A percentile compares a stretch with the other conserved stretches of the same genome.
phyloP scores from a whole-genome alignment of 1,284 basidiomycete species.

The Cutaneotrichosporon sp. region DNA sequence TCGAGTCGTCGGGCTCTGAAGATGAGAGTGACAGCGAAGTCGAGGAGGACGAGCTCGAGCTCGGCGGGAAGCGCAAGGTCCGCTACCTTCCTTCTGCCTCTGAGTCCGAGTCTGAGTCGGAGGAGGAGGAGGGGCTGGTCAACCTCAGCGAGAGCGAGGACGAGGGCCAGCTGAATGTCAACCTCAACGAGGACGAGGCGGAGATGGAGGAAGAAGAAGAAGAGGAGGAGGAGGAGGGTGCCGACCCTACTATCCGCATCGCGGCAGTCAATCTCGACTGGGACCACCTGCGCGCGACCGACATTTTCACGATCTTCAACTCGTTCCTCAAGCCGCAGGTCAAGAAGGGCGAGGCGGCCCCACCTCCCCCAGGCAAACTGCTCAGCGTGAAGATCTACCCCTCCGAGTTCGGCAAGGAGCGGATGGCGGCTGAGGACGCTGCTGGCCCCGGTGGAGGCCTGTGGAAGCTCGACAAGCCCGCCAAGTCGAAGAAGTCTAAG shows the following conservation, averaged over 20 bases:
- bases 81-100: slow-evolving; percentile 37
- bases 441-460: slow-evolving; percentile 88
- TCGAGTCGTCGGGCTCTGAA: slow-evolving; percentile 77
- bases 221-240: slow-evolving; percentile 48
- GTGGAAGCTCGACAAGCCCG: slow-evolving; percentile 56
- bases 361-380: slow-evolving; percentile 61
- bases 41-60: slow-evolving; percentile 55
- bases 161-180: slow-evolving; percentile 56
- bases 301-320: slow-evolving; percentile 90
- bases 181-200: slow-evolving; percentile 62
- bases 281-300: slow-evolving; percentile 89
- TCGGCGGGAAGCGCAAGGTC: slow-evolving; percentile 58
- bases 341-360: slow-evolving; percentile 38
- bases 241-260: slow-evolving; percentile 64
- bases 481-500: slow-evolving; percentile 22
- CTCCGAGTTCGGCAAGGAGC: slow-evolving; percentile 86
- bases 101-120: slow-evolving; percentile 41
- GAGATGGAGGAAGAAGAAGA: slow-evolving; percentile 46
- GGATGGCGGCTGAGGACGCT: slow-evolving; percentile 80
- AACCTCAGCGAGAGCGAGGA: slow-evolving; percentile 58
- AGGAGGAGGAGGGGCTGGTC: slow-evolving; percentile 54
- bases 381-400: slow-evolving; percentile 81
- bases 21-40: slow-evolving; percentile 59
- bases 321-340: slow-evolving; percentile 64
- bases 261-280: slow-evolving; percentile 97